Conservation (phyloP, 768 basidiomycete genomes). For the Exsudoporus frostii region DNA sequence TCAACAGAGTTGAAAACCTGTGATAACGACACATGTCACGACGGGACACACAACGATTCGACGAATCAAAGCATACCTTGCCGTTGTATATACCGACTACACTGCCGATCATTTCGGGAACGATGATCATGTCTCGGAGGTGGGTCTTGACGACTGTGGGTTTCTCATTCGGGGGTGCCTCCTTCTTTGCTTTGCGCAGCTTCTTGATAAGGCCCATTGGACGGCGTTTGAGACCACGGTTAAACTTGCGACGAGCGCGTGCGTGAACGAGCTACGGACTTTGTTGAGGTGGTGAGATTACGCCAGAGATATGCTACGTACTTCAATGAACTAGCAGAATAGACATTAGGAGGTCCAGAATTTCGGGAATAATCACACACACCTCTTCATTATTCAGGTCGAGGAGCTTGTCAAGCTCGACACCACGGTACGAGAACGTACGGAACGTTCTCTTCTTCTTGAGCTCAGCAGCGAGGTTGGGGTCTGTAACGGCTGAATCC, state of each 20-base stretch:
- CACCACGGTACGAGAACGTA: slow-evolving; percentile 97
- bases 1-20: slow-evolving; percentile 95
- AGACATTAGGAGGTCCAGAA: neutral
- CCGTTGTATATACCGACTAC: slow-evolving; percentile 99
- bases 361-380: slow-evolving; percentile 25
- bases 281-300: neutral
- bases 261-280: slow-evolving; percentile 87
- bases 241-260: slow-evolving; percentile 97
- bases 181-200: slow-evolving; percentile 99
- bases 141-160: slow-evolving; percentile 99
- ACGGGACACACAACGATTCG: neutral
- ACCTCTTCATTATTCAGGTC: slow-evolving; percentile 96
- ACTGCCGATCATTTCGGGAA: slow-evolving; percentile 99
- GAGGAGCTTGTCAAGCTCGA: slow-evolving; percentile 97
- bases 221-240: slow-evolving; percentile 96
- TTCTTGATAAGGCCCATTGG: slow-evolving; percentile 99
- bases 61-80: slow-evolving; percentile 53
- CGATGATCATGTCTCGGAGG: slow-evolving; percentile 99
- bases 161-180: slow-evolving; percentile 98
- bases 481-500: slow-evolving; percentile 84
- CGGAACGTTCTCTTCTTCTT: slow-evolving; percentile 99
- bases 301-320: slow-evolving; percentile 36
- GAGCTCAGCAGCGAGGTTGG: slow-evolving; percentile 90
- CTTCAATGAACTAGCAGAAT: slow-evolving; percentile 69
- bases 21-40: neutral